phyloP scores from a whole-genome alignment of 78 protist genomes.

The Bigelowiella natans region DNA sequence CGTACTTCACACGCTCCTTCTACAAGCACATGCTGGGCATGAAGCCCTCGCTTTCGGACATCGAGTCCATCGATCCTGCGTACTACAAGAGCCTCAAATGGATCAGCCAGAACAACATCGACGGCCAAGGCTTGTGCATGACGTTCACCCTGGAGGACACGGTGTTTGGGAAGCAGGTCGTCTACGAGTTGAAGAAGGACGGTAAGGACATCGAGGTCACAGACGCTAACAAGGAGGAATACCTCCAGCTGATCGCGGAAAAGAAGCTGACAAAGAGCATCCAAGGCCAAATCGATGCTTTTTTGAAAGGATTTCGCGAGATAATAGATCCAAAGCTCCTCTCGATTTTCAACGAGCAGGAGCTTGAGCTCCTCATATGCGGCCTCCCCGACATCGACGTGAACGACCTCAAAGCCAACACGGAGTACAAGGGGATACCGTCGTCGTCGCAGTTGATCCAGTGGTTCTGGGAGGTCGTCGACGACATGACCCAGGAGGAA shows the following conservation, averaged over 20 bases:
- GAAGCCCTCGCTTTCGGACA: background rate
- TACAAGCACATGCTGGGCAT: constrained; percentile 33
- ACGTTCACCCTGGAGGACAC: background rate
- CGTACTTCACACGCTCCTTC: constrained; percentile 33
- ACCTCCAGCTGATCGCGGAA: background rate
- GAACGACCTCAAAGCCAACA: constrained; percentile 7
- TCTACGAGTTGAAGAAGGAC: background rate
- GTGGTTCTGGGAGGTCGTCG: constrained; percentile 36
- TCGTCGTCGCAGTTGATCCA: background rate
- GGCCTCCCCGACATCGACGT: constrained; percentile 35
- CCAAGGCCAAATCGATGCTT: constrained; percentile 8
- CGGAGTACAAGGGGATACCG: constrained; percentile 19
- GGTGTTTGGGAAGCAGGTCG: background rate
- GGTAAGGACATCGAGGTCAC: background rate
- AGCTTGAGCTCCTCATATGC: constrained; percentile 42
- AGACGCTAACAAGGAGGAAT: constrained; percentile 16
- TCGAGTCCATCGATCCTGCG: constrained; percentile 9
- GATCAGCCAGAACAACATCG: constrained; percentile 24
- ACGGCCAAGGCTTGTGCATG: background rate
- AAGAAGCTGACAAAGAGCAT: background rate
- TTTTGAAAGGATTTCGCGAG: constrained; percentile 2
- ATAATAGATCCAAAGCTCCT: constrained; percentile 16
- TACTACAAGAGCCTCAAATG: constrained; percentile 7
- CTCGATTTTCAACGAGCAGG: constrained; percentile 19
- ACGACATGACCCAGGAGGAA: constrained; percentile 29